These are phyloP conservation scores for Trichophyton schoenleinii DNA, from an alignment of 2,329 filamentous ascomycete species.

Conservation along the genomic window DNA sequence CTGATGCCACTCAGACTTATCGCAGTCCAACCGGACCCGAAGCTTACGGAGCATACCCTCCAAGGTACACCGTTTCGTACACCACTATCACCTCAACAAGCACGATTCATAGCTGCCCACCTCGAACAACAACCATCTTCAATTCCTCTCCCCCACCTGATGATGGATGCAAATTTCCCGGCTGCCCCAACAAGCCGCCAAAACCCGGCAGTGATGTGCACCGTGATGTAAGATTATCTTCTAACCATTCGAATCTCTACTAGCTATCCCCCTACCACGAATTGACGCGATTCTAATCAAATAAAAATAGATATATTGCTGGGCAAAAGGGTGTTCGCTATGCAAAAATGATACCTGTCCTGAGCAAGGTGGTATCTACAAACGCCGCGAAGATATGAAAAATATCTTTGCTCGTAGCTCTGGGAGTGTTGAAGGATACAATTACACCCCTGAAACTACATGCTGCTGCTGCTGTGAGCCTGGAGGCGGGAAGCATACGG, in stretches of 20 bases:
- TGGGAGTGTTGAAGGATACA: neutral
- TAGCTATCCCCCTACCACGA: neutral
- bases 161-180: neutral
- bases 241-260: neutral
- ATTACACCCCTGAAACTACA: neutral
- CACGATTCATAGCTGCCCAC: neutral
- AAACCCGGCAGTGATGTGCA: neutral
- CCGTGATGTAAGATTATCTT: neutral
- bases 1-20: slow-evolving; percentile 13
- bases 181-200: neutral
- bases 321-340: neutral
- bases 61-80: neutral
- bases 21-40: slow-evolving; percentile 8
- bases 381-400: neutral
- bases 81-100: neutral
- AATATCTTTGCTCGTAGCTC: neutral
- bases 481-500: neutral
- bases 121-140: neutral
- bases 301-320: neutral
- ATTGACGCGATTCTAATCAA: neutral
- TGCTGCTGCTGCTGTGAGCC: slow-evolving; percentile 4
- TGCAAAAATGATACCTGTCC: neutral
- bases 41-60: neutral
- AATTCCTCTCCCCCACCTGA: neutral
- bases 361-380: neutral